Percentiles rank a stretch among this genome's conserved stretches.
Evolutionary conservation across 176 grass and related monocot species (phyloP).

Genomic region (Phyllostachys edulis): DNA sequence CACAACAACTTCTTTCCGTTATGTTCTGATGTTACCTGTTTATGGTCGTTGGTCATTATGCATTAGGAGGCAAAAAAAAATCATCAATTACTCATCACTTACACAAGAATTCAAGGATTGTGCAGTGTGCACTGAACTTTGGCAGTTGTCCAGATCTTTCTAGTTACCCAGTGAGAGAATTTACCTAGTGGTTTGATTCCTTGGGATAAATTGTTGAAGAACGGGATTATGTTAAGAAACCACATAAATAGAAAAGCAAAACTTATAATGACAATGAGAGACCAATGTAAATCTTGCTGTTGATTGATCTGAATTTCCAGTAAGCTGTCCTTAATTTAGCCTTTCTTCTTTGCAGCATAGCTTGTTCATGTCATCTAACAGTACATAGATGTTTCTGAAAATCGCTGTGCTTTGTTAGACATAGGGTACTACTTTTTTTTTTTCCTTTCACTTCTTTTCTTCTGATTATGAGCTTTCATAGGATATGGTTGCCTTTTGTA

Average conservation of each 20-base stretch:
- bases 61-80: constrained; percentile 15
- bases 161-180: constrained; percentile 3
- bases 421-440: background rate
- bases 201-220: constrained; percentile 4
- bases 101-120: background rate
- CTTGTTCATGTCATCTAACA: background rate
- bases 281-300: background rate
- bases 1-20: constrained; percentile 1
- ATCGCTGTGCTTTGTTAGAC: constrained; percentile 9
- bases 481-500: constrained; percentile 2
- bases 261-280: background rate
- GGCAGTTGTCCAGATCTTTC: constrained; percentile 8
- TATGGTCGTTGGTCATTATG: constrained; percentile 4
- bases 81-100: constrained; percentile 13
- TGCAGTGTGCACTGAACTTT: background rate
- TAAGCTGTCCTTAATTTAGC: constrained; percentile 22
- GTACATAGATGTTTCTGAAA: constrained; percentile 4
- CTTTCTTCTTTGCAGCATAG: background rate
- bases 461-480: constrained; percentile 7
- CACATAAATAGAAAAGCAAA: background rate
- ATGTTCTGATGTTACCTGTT: constrained; percentile 21
- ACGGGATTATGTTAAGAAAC: background rate
- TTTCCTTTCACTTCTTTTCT: constrained; percentile 6
- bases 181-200: constrained; percentile 19
- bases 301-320: constrained; percentile 3